Base-by-base conservation (phyloP, 169 alveolate species). In the Babesia bigemina region DNA sequence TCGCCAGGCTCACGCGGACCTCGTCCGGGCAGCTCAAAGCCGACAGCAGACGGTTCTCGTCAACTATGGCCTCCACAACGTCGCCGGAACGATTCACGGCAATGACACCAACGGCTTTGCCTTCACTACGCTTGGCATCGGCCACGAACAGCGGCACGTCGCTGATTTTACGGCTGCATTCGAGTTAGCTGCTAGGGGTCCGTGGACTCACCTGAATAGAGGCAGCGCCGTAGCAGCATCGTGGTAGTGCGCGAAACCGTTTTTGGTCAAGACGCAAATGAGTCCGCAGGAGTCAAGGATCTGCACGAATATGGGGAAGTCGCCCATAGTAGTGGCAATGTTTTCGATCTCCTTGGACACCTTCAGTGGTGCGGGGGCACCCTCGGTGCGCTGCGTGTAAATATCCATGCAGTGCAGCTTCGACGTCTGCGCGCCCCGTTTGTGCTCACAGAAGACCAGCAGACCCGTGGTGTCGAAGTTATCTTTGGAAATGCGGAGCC, bases 381-480 rank as follows among this genome's bases (percentile, higher is more conserved):
- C 61, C 22, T 72, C 82, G 11, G 75, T 78, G 67, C 91, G 74
- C 78, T 79, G 88, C 53, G 87, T 83, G 78, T 92, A 85, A 60
- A 97, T 93, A 83, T 97, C 99, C 95, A 96, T 93, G 65, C 96
- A 90, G 74, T 96, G 96, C 21, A 97, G 73, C 87, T 93, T 95
- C 42, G 97, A 86, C 60, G 90, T 76, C 17, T 87, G 77, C 19
- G 94, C 91, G 53, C 93, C 96, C 26, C 87, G 88, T 71, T 96
- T 97, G 88, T 96, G 96, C 87, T 97, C 99, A 58, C 95, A 87
- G 87, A 96, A 97, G 59, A 95, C 89, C 75, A 97, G 93, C 26
- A 93, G 81, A 21, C 83, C 63, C 12, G 84, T 72, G n/a, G 57
- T 22, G 42, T 62, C 73, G 29, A 63, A 19, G 33, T 66, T 21